Evolutionary conservation across 2,329 filamentous ascomycete genomes (phyloP).

Genomic region (Aspergillus tanneri): DNA sequence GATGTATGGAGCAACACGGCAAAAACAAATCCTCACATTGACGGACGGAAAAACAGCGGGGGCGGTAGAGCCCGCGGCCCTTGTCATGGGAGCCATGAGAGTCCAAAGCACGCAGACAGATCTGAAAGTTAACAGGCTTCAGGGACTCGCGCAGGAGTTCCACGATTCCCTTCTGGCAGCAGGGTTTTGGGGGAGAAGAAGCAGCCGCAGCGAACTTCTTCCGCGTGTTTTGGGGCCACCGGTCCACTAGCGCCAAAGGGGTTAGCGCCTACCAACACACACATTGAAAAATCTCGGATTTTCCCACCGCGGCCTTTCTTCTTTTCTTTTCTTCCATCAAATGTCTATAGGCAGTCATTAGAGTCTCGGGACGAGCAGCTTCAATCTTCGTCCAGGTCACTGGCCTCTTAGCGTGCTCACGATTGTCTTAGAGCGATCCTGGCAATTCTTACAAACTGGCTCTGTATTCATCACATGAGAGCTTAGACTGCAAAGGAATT

Average conservation of each 20-base stretch:
- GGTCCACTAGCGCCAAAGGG: conserved; percentile 27
- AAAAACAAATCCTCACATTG: conserved; percentile 24
- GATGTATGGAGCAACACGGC: neutral
- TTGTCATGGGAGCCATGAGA: conserved; percentile 42
- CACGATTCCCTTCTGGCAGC: neutral
- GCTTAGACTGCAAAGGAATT: conserved; percentile 52
- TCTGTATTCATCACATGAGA: conserved; percentile 52
- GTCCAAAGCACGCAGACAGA: neutral
- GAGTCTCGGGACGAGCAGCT: conserved; percentile 92
- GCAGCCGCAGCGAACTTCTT: conserved; percentile 25
- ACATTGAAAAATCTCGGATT: conserved; percentile 28
- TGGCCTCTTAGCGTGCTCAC: conserved; percentile 93
- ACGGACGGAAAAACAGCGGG: conserved; percentile 25
- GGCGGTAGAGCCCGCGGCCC: conserved; percentile 30
- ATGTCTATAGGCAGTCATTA: conserved; percentile 86
- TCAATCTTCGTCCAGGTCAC: conserved; percentile 90
- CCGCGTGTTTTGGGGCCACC: conserved; percentile 30
- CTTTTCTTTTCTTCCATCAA: conserved; percentile 53
- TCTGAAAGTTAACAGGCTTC: too few relatives aligned
- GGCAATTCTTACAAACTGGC: conserved; percentile 71
- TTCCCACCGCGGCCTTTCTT: conserved; percentile 36
- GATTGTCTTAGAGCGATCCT: conserved; percentile 81
- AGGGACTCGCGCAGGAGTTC: neutral
- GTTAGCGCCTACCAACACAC: conserved; percentile 32
- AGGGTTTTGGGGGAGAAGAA: conserved; percentile 22